phyloP scores from a whole-genome alignment of 306 rosid genomes.

The Sindora glabra region DNA sequence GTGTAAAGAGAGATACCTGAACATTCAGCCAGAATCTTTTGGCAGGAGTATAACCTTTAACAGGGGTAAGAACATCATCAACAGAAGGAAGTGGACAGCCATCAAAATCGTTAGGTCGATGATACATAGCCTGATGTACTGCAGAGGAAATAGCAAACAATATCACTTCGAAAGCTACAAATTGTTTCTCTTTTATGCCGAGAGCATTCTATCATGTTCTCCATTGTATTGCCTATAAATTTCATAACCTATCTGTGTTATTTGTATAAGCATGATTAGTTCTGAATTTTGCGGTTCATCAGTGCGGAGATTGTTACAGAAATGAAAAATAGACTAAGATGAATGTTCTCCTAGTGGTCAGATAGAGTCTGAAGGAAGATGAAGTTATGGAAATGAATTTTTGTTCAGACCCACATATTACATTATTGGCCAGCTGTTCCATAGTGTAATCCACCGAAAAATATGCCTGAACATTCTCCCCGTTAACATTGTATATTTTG shows the following conservation, averaged over 20 bases:
- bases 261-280: too few species aligned
- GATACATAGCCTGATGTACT: constrained; percentile 53
- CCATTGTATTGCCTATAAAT: not conserved
- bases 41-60: too few species aligned
- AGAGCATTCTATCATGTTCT: too few species aligned
- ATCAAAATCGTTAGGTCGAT: constrained; percentile 56
- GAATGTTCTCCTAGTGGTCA: too few species aligned
- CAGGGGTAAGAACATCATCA: constrained; percentile 16
- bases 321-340: too few species aligned
- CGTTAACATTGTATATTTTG: constrained; percentile 39
- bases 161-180: constrained; percentile 2
- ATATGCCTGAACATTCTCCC: constrained; percentile 47
- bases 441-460: constrained; percentile 51
- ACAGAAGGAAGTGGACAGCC: constrained; percentile 40
- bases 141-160: constrained; percentile 6
- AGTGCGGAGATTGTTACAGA: too few species aligned
- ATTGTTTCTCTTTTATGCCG: too few species aligned
- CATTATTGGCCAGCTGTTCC: constrained; percentile 18
- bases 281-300: too few species aligned
- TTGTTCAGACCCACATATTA: constrained; percentile 33
- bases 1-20: constrained; percentile 50
- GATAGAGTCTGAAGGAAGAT: too few species aligned
- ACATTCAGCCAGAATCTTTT: constrained; percentile 58
- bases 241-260: not conserved
- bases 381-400: too few species aligned